Base-by-base conservation (phyloP, 106 monocot species). In the Cymbidium sinense region DNA sequence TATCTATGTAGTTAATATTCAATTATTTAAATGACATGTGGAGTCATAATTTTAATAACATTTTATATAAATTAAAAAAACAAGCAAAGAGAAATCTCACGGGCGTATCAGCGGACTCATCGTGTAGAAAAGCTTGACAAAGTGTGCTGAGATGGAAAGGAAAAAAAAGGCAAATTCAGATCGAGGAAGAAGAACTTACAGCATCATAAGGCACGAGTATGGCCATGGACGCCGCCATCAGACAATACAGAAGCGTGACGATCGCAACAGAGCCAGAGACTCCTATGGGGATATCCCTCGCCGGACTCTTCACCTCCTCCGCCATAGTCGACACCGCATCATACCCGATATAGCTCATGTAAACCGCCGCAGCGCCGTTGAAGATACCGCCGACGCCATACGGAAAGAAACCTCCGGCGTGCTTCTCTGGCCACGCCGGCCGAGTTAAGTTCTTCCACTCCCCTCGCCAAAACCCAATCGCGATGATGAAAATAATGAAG, bases 301-400 rank as follows among this genome's bases (percentile, higher is more conserved):
- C 44, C 5, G 98, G 98, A 67, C 82, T 52, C 77, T 85, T 78
- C 37, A 90, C 90, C 86, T 99, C 98, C 86, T 99, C 98, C 34
- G 98, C 98, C 98, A 99, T 92, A 28, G 98, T 99, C n/a, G 98
- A 99, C 34, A 99, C 98, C 79, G 98, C 98, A 70, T 99, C 98
- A 84, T 95, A 99, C 23, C 98, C 98, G 54, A 99, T 95, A 82
- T 99, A 99, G 81, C 94, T 95, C 20, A 99, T 61, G 80, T 95
- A 99, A 12, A 99, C 94, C 85, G 84, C 74, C 50, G 98, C 85
- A 0, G 98, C 94, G 19, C 94, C 94, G 31, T 85, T 78, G 86
- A 99, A 92, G 1, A 99, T 89, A 3, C 94, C 98, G 36, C 81
- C 43, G 13, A 75, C 82, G 34, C 94, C 92, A 77, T 86, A 82